These are phyloP conservation scores for Coemansia sp. DNA, from an alignment of 371 early-diverging fungal genomes.

Conservation along the genomic window DNA sequence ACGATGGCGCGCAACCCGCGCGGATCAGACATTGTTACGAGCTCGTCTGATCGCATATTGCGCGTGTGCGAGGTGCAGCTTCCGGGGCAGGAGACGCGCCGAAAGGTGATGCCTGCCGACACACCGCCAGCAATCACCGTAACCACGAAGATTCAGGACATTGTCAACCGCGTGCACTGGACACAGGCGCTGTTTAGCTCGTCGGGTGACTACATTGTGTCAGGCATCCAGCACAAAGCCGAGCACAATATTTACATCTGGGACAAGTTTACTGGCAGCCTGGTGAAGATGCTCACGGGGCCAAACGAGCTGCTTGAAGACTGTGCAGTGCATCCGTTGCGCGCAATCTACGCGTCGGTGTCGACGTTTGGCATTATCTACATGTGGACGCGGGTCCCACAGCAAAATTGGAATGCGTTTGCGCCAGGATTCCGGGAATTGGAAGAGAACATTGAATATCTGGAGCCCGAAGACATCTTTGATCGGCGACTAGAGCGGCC, in stretches of 20 bases:
- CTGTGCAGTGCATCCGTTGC: constrained; percentile 87
- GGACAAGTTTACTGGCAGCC: constrained; percentile 76
- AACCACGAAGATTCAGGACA: constrained; percentile 79
- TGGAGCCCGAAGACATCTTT: constrained; percentile 91
- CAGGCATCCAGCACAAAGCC: constrained; percentile 74
- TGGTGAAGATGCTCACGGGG: constrained; percentile 89
- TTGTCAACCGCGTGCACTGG: constrained; percentile 87
- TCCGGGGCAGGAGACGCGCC: constrained; percentile 42
- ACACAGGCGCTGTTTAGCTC: constrained; percentile 76
- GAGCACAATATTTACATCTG: constrained; percentile 92
- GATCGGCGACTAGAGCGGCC: constrained; percentile 55
- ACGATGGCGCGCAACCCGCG: constrained; percentile 32
- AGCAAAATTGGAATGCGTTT: constrained; percentile 90
- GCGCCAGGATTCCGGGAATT: constrained; percentile 88
- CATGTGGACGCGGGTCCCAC: constrained; percentile 82
- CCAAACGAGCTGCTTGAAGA: constrained; percentile 86
- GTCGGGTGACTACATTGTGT: constrained; percentile 84
- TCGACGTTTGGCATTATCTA: constrained; percentile 79
- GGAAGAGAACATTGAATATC: constrained; percentile 89
- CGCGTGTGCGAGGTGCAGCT: constrained; percentile 49
- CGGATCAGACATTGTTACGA: constrained; percentile 48
- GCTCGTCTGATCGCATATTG: constrained; percentile 44
- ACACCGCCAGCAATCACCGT: constrained; percentile 46
- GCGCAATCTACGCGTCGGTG: constrained; percentile 80
- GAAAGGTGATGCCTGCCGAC: constrained; percentile 8